phyloP scores from a whole-genome alignment of 2,329 filamentous ascomycete genomes.

The Aspergillus melleus region DNA sequence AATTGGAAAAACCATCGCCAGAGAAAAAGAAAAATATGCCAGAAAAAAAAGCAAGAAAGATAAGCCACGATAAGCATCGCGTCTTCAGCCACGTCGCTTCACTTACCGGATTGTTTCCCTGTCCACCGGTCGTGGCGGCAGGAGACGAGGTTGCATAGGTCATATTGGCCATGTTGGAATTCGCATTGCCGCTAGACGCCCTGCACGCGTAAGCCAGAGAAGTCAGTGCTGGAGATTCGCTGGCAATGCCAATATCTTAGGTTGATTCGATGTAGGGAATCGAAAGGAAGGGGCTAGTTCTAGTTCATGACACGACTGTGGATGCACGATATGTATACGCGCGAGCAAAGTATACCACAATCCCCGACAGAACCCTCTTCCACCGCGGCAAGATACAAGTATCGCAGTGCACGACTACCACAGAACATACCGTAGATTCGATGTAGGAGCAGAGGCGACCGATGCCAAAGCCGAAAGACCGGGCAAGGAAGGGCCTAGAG shows the following conservation, averaged over 20 bases:
- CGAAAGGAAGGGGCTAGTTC: not conserved
- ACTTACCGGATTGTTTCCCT: constrained; percentile 52
- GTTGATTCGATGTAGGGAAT: not conserved
- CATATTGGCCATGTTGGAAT: constrained; percentile 58
- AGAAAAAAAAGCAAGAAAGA: constrained; percentile 20
- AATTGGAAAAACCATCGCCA: constrained; percentile 18
- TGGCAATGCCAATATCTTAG: not conserved
- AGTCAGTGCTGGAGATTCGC: constrained; percentile 16
- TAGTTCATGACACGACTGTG: not conserved
- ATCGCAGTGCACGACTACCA: not conserved
- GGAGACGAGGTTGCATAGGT: constrained; percentile 65
- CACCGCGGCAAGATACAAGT: not conserved
- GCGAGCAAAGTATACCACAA: not conserved
- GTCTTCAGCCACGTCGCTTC: not conserved
- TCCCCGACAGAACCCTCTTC: not conserved
- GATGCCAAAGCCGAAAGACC: constrained; percentile 62
- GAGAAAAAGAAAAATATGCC: constrained; percentile 9
- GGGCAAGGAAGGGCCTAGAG: constrained; percentile 50
- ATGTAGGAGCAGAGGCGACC: constrained; percentile 54
- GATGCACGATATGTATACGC: not conserved
- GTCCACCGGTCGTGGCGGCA: constrained; percentile 64
- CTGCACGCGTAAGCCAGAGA: constrained; percentile 27
- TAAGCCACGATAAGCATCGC: constrained; percentile 6
- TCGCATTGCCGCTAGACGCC: constrained; percentile 44
- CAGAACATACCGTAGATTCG: constrained; percentile 52